Conservation (phyloP, 306 rosid genomes). For the Dryas alaskensis region DNA sequence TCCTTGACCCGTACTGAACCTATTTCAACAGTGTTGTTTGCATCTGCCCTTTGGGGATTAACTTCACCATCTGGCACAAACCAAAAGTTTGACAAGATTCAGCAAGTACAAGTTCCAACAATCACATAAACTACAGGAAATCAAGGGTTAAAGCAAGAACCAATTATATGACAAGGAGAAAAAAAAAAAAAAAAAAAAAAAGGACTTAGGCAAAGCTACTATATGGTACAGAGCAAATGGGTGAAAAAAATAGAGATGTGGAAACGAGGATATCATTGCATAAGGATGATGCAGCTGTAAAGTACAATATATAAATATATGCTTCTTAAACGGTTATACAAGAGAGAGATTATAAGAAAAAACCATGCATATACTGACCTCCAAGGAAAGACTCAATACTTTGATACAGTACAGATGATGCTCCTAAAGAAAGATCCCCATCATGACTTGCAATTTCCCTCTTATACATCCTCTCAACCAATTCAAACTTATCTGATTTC, state of each 20-base stretch:
- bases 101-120: neutral
- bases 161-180: neutral
- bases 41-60: conserved; percentile 22
- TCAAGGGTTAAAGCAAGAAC: neutral
- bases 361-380: conserved; percentile 43
- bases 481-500: conserved; percentile 61
- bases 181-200: neutral
- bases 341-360: conserved; percentile 9
- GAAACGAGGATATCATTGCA: neutral
- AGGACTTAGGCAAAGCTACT: neutral
- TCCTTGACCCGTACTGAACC: conserved; percentile 17
- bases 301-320: neutral
- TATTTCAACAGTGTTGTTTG: conserved; percentile 21
- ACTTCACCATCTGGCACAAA: conserved; percentile 42
- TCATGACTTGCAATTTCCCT: conserved; percentile 35
- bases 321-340: neutral
- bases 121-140: neutral
- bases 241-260: neutral
- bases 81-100: conserved; percentile 7
- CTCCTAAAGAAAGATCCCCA: conserved; percentile 36
- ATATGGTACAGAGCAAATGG: neutral
- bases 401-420: conserved; percentile 50
- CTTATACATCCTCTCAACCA: conserved; percentile 49
- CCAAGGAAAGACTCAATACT: conserved; percentile 49
- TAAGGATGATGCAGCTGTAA: neutral